These are phyloP conservation scores for Graphiopsis chlorocephala DNA, from an alignment of 2,329 filamentous ascomycete genomes.

Conservation along the genomic window DNA sequence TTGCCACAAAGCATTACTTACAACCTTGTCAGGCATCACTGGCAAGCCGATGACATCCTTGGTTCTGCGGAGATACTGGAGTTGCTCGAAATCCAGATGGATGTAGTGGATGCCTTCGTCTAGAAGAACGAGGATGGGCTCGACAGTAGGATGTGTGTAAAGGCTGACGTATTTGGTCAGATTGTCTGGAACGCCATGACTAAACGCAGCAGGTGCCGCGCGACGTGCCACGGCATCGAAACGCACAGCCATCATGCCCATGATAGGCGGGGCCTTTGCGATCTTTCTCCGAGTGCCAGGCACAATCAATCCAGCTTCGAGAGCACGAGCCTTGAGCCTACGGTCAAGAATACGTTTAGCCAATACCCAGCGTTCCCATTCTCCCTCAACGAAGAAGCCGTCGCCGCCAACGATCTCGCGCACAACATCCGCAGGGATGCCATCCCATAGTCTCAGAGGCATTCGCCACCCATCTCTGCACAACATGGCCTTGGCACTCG, in stretches of 20 bases:
- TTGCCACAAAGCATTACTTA: conserved; percentile 57
- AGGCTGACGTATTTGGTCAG: conserved; percentile 50
- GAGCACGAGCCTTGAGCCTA: conserved; percentile 46
- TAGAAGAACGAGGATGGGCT: conserved; percentile 54
- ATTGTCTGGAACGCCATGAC: conserved; percentile 40
- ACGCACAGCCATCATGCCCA: conserved; percentile 50
- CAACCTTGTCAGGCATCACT: conserved; percentile 54
- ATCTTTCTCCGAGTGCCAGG: conserved; percentile 42
- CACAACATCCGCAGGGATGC: conserved; percentile 56
- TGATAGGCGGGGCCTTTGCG: conserved; percentile 47
- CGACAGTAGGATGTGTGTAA: conserved; percentile 55
- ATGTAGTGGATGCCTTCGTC: conserved; percentile 61
- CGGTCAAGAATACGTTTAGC: conserved; percentile 54
- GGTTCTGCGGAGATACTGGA: conserved; percentile 53
- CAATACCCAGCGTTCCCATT: conserved; percentile 58
- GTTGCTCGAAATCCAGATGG: conserved; percentile 57
- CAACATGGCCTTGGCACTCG: conserved; percentile 58
- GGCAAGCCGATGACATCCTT: conserved; percentile 54
- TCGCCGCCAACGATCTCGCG: conserved; percentile 59
- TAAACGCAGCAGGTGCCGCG: conserved; percentile 17
- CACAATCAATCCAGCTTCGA: conserved; percentile 49
- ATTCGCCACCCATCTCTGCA: conserved; percentile 58
- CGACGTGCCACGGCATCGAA: conserved; percentile 54
- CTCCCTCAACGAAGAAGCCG: conserved; percentile 57
- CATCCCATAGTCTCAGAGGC: conserved; percentile 54